Conservation (phyloP, 768 basidiomycete species). For the Naganishia vishniacii region DNA sequence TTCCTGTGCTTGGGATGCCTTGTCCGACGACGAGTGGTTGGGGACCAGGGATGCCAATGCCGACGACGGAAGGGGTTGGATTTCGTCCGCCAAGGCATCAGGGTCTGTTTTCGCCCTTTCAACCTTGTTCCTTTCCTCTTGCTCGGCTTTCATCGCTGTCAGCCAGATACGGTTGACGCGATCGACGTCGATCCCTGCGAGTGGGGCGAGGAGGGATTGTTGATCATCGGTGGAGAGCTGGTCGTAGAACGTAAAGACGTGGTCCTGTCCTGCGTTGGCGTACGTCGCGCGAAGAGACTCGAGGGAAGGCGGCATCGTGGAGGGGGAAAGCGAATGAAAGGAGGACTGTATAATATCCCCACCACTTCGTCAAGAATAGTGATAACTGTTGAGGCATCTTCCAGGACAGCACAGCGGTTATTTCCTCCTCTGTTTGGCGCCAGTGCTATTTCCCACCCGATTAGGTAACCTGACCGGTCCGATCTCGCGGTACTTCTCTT, state of each 20-base stretch:
- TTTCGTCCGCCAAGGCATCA: slow-evolving; percentile 50
- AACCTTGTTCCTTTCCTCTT: slow-evolving; percentile 48
- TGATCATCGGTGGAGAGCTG: slow-evolving; percentile 64
- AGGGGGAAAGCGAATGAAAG: neutral
- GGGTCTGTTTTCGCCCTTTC: slow-evolving; percentile 2
- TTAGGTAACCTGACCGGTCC: neutral
- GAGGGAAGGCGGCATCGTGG: neutral
- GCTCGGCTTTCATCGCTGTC: slow-evolving; percentile 67
- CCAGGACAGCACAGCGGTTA: too few relatives aligned
- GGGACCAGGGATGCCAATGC: slow-evolving; percentile 62
- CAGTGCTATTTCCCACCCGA: neutral
- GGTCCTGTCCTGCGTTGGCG: slow-evolving; percentile 74
- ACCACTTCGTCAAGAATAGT: neutral
- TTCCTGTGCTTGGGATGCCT: neutral
- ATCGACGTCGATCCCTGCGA: slow-evolving; percentile 73
- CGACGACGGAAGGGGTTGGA: slow-evolving; percentile 75
- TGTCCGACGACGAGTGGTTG: slow-evolving; percentile 52
- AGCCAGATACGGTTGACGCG: slow-evolving; percentile 85
- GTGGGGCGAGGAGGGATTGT: slow-evolving; percentile 61
- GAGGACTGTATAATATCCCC: neutral
- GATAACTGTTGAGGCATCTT: slow-evolving; percentile 10
- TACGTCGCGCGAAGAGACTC: slow-evolving; percentile 50
- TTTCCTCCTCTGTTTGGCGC: neutral
- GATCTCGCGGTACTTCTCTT: neutral
- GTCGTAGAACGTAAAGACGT: slow-evolving; percentile 83